A percentile compares a stretch with the other conserved stretches of the same genome.
Conservation (phyloP, 768 basidiomycete genomes). For the Boletus rubropictus region DNA sequence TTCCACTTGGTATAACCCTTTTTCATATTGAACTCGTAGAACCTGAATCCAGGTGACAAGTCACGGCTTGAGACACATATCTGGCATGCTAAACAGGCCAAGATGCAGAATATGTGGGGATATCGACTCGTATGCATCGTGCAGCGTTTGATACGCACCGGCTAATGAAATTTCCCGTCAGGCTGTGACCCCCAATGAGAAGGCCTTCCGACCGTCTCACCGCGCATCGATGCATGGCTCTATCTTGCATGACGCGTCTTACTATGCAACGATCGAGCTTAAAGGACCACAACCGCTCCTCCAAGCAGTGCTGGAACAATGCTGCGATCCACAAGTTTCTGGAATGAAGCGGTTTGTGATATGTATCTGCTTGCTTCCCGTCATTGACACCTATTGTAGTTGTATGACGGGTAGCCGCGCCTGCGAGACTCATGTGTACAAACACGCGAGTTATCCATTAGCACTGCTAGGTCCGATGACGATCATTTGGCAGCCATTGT, state of each 20-base stretch:
- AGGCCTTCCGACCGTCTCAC: constrained; percentile 86
- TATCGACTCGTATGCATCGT: constrained; percentile 63
- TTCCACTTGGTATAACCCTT: not conserved
- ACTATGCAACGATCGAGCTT: constrained; percentile 71
- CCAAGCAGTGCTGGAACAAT: constrained; percentile 43
- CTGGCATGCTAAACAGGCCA: constrained; percentile 97
- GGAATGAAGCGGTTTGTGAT: constrained; percentile 50
- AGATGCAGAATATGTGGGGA: constrained; percentile 91
- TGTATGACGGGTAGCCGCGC: constrained; percentile 61
- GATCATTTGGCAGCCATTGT: constrained; percentile 63
- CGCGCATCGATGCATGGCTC: constrained; percentile 80
- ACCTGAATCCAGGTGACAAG: constrained; percentile 57
- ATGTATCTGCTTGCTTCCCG: not conserved
- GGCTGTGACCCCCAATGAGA: constrained; percentile 86
- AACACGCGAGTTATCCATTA: constrained; percentile 56
- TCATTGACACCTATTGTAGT: constrained; percentile 34
- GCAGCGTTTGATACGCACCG: no score
- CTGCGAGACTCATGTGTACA: constrained; percentile 64
- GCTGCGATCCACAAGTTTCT: constrained; percentile 66
- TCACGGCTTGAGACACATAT: constrained; percentile 94
- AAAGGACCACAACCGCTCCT: constrained; percentile 57
- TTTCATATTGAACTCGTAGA: not conserved
- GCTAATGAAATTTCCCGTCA: constrained; percentile 22
- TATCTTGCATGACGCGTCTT: constrained; percentile 88
- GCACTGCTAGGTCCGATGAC: constrained; percentile 64